Evolutionary conservation across 2,329 filamentous ascomycete species (phyloP), one percentile per base, ranked within the genome.

Genomic region (Diaporthe destruens): DNA sequence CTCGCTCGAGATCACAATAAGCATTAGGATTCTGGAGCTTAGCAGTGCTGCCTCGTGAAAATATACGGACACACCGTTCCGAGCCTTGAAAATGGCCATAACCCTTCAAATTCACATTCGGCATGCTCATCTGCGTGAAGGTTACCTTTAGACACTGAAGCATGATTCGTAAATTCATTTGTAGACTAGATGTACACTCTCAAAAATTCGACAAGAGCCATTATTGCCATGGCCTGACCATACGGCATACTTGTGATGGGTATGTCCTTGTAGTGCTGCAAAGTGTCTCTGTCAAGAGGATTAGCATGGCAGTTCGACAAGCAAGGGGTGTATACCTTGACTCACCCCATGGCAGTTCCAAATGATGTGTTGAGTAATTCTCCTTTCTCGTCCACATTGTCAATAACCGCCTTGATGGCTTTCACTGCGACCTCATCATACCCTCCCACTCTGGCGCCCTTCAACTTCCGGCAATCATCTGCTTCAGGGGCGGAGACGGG

Each of bases 161-260:
- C 29, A 12, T 23, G 61, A 66, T 23, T 53, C 51, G 1, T 53
- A 32, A 23, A 16, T 36, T 14, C 32, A 11, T 23, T 39, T 23
- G 12, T 36, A 59, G 34, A 25, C 20, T 66, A 83, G 69, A 83
- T 81, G 57, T 88, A 92, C 42, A 86, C 87, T 61, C 92, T 86
- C 80, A 93, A 79, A 76, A 92, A 93, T 82, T 96, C 93, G 0
- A 92, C 92, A 75, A 95, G 80, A 0, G 92, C 91, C 91, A 95
- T 94, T 75, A 95, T 94, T 0, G 92, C 93, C 93, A 95, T 95
- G 0, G 93, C 92, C 80, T 95, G 93, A 0, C 93, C 93, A 77
- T 95, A 95, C 8, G 93, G 93, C 93, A 95, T 96, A 76, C 91
- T 92, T 2, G 93, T 96, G 74, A 91, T 82, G 1, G 90, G 87